These are phyloP conservation scores for Xylariaceae sp. DNA, from an alignment of 2,329 filamentous ascomycete genomes.

Conservation along the genomic window DNA sequence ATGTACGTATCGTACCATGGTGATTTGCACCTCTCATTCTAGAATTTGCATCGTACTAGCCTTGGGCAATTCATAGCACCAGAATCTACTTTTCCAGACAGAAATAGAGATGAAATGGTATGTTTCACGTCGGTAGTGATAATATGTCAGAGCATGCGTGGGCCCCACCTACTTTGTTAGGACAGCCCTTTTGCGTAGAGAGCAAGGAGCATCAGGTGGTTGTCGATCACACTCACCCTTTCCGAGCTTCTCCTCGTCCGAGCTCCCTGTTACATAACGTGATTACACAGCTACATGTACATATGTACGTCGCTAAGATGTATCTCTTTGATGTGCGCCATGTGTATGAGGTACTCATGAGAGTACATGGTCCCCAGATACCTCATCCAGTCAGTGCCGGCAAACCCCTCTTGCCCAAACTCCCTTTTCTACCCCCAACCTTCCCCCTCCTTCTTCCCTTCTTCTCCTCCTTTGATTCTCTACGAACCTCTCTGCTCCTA, in stretches of 20 bases:
- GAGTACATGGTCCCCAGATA: slow-evolving; percentile 8
- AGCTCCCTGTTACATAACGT: background rate
- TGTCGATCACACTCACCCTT: slow-evolving; percentile 18
- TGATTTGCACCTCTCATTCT: too few relatives aligned
- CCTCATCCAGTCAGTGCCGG: slow-evolving; percentile 5
- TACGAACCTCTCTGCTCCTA: slow-evolving; percentile 17
- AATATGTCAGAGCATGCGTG: too few relatives aligned
- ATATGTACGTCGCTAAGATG: too few relatives aligned
- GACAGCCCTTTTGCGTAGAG: background rate
- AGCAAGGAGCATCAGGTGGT: slow-evolving; percentile 24
- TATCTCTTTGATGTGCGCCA: too few relatives aligned
- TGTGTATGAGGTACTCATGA: slow-evolving; percentile 2
- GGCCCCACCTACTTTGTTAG: background rate
- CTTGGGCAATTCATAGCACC: too few relatives aligned
- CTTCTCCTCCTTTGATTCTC: slow-evolving; percentile 18
- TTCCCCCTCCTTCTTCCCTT: slow-evolving; percentile 18
- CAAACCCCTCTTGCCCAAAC: slow-evolving; percentile 18
- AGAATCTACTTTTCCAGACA: too few relatives aligned
- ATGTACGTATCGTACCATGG: too few relatives aligned
- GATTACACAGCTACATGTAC: background rate
- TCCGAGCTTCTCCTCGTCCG: background rate
- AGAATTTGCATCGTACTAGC: too few relatives aligned
- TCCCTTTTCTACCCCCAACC: slow-evolving; percentile 16
- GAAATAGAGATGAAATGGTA: too few relatives aligned
- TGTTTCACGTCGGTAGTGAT: too few relatives aligned